Evolutionary conservation across 2,329 filamentous ascomycete genomes (phyloP).

Genomic region (Ambrosiella xylebori): DNA sequence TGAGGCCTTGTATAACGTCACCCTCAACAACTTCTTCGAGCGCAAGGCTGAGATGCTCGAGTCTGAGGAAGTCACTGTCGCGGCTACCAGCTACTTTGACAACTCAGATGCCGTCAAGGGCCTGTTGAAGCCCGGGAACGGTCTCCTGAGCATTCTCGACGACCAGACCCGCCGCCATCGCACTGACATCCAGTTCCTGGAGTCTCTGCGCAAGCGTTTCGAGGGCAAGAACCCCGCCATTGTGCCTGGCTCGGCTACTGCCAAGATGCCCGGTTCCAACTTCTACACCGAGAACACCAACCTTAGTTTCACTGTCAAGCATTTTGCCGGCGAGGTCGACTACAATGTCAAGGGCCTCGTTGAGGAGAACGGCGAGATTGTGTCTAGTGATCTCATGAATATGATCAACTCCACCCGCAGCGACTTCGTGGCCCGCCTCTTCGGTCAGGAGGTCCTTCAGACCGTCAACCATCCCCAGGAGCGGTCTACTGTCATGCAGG

Average conservation of each 20-base stretch:
- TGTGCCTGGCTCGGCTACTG: constrained; percentile 54
- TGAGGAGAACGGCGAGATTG: constrained; percentile 90
- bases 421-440: constrained; percentile 74
- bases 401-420: constrained; percentile 78
- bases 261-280: constrained; percentile 71
- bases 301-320: constrained; percentile 74
- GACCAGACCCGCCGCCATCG: constrained; percentile 85
- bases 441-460: constrained; percentile 88
- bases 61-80: constrained; percentile 77
- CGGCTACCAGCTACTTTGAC: constrained; percentile 92
- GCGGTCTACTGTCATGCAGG: constrained; percentile 80
- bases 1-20: constrained; percentile 83
- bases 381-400: constrained; percentile 91
- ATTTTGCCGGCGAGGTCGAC: constrained; percentile 93
- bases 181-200: constrained; percentile 75
- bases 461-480: constrained; percentile 90
- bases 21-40: constrained; percentile 90
- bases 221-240: constrained; percentile 90
- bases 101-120: constrained; percentile 90
- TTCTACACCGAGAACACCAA: constrained; percentile 69
- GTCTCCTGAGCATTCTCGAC: constrained; percentile 82
- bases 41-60: constrained; percentile 85
- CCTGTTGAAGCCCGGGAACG: constrained; percentile 80
- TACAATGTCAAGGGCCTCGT: constrained; percentile 75
- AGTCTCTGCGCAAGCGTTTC: constrained; percentile 82